Evolutionary conservation across 768 basidiomycete genomes (phyloP).

Genomic region (Rhodotorula sphaerocarpa): DNA sequence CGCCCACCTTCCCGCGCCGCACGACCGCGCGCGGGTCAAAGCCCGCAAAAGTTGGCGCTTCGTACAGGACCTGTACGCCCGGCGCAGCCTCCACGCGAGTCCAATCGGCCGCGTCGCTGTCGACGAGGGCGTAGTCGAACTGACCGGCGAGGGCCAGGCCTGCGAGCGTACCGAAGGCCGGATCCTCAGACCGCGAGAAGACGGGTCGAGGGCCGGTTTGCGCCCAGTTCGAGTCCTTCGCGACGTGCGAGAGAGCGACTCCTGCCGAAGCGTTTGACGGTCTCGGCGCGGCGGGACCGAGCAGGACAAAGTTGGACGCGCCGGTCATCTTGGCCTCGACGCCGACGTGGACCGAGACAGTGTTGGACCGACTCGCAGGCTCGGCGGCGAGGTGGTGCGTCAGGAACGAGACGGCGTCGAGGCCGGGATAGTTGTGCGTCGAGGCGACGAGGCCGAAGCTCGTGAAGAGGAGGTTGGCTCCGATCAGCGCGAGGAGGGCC

Average conservation of each 20-base stretch:
- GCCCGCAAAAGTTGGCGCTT: background rate
- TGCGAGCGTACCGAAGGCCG: slow-evolving; percentile 25
- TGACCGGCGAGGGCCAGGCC: background rate
- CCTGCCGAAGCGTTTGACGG: slow-evolving; percentile 3
- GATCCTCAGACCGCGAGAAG: slow-evolving; percentile 70
- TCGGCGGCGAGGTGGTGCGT: slow-evolving; percentile 46
- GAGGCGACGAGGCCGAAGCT: slow-evolving; percentile 55
- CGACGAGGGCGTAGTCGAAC: slow-evolving; percentile 13
- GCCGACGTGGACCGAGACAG: slow-evolving; percentile 61
- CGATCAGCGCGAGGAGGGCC: slow-evolving; percentile 47
- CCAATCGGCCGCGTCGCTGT: background rate
- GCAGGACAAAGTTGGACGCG: slow-evolving; percentile 69
- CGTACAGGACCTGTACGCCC: background rate
- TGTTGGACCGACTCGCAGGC: background rate
- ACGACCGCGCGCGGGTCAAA: background rate
- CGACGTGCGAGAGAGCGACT: no score
- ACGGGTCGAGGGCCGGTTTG: no score
- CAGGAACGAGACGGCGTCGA: slow-evolving; percentile 58
- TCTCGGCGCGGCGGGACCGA: slow-evolving; percentile 42
- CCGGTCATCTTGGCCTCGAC: slow-evolving; percentile 85
- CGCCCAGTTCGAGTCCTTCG: no score
- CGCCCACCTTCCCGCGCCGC: background rate
- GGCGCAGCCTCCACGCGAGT: background rate
- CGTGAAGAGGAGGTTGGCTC: slow-evolving; percentile 54
- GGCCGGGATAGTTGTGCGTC: slow-evolving; percentile 79